Evolutionary conservation across 192 early-diverging fungal genomes (phyloP), one percentile per base, ranked within the genome.

Genomic region (Thamnidium elegans): DNA sequence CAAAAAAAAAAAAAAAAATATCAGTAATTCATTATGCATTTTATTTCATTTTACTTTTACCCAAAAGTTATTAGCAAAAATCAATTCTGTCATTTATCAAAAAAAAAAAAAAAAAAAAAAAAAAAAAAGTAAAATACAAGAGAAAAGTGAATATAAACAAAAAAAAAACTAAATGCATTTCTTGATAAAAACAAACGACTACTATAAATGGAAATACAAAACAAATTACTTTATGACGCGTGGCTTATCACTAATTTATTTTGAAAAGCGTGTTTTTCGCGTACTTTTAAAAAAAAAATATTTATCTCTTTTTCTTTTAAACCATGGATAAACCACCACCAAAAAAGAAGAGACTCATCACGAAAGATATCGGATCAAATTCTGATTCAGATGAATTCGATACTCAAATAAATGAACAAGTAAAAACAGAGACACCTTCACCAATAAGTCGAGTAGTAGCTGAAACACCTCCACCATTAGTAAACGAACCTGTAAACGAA

Each of bases 1-100:
- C n/a, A n/a, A n/a, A n/a, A n/a, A n/a, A n/a, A n/a, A n/a, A n/a
- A n/a, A n/a, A n/a, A n/a, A n/a, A n/a, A n/a, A n/a, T n/a, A n/a
- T n/a, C n/a, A n/a, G n/a, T n/a, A n/a, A n/a, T 50, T 19, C 10
- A 63, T 26, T 30, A 2, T 3, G 7, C 36, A 44, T 13, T 8
- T 31, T 9, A 9, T 10, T 30, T 23, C 7, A 36, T 46, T 31
- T 14, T 2, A 8, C 8, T n/a, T 42, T 55, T 60, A 71, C 69
- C 71, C 71, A 73, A 53, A 73, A 73, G 54, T 68, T 63, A 34
- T 73, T 73, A 9, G 71, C 59, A 68, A 65, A 73, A 32, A 54
- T 20, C 19, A 13, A 30, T 59, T 55, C 43, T 1, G 39, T 19
- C 43, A 54, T 61, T 14, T 39, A 39, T 52, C 13, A 14, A n/a